Percentiles rank a stretch among this genome's conserved stretches.
Conservation (phyloP, 2,329 filamentous ascomycete species). For the Harringtonia lauricola region DNA sequence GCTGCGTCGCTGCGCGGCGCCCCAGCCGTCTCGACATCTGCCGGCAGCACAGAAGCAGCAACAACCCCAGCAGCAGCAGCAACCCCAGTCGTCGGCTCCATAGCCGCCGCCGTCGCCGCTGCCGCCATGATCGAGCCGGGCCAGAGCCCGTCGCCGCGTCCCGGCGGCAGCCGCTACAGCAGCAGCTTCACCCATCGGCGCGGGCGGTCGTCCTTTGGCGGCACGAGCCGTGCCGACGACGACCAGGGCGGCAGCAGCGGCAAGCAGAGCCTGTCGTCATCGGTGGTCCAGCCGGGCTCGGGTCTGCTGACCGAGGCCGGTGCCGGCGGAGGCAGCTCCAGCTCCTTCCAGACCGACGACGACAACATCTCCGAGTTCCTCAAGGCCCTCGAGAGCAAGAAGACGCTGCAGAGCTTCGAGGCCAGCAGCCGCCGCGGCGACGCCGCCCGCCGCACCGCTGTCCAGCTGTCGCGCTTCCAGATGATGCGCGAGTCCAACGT, state of each 20-base stretch:
- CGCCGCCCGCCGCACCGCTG: slow-evolving; percentile 62
- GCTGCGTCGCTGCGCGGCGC: slow-evolving; percentile 60
- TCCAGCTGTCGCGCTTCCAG: slow-evolving; percentile 76
- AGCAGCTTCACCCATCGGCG: slow-evolving; percentile 89
- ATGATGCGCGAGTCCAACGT: slow-evolving; percentile 83
- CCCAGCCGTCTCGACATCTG: slow-evolving; percentile 37
- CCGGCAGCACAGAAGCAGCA: slow-evolving; percentile 6
- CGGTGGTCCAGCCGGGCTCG: slow-evolving; percentile 61
- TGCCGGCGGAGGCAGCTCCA: slow-evolving; percentile 39
- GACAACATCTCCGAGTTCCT: slow-evolving; percentile 91
- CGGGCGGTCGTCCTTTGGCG: slow-evolving; percentile 65
- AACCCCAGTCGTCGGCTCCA: no score
- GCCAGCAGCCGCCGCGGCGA: slow-evolving; percentile 55
- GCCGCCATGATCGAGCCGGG: slow-evolving; percentile 33
- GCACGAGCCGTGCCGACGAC: slow-evolving; percentile 58
- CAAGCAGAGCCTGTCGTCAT: slow-evolving; percentile 64
- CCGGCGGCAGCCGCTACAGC: slow-evolving; percentile 67
- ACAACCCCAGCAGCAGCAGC: neutral
- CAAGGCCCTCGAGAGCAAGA: slow-evolving; percentile 77
- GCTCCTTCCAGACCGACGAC: slow-evolving; percentile 65
- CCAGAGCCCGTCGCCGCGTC: slow-evolving; percentile 64
- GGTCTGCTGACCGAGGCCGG: slow-evolving; percentile 62
- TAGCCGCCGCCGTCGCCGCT: no score
- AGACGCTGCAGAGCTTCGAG: slow-evolving; percentile 74
- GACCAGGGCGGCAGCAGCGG: slow-evolving; percentile 73